phyloP scores from a whole-genome alignment of 148 eudicot genomes.

The Cornus controversa region DNA sequence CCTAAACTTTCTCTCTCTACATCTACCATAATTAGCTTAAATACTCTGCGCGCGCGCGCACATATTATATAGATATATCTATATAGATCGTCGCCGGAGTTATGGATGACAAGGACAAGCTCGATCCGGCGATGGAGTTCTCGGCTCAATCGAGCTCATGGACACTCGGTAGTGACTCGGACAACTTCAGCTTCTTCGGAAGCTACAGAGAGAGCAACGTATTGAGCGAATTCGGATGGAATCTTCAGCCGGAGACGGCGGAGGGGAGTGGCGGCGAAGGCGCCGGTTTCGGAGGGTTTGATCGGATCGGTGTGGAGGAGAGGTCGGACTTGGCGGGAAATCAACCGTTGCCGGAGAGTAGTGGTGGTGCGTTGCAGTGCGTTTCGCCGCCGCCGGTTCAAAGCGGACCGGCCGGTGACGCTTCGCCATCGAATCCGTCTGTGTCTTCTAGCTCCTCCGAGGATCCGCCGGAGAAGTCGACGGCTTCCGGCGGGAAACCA shows the following conservation, averaged over 20 bases:
- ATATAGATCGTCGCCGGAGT: neutral
- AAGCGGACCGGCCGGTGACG: neutral
- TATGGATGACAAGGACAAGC: slow-evolving; percentile 22
- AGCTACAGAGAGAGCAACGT: slow-evolving; percentile 25
- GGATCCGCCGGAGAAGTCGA: slow-evolving; percentile 45
- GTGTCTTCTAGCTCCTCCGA: slow-evolving; percentile 71
- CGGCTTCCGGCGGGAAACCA: slow-evolving; percentile 18
- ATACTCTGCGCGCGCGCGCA: no score
- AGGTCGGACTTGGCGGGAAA: slow-evolving; percentile 13
- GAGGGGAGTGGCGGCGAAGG: neutral
- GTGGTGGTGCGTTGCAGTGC: neutral
- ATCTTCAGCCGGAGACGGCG: slow-evolving; percentile 13
- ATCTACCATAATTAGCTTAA: no score
- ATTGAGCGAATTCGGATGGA: slow-evolving; percentile 53
- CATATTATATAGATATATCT: neutral
- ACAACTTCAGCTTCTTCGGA: slow-evolving; percentile 27
- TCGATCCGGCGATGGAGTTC: slow-evolving; percentile 24
- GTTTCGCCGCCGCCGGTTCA: slow-evolving; percentile 1
- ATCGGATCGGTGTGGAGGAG: slow-evolving; percentile 15
- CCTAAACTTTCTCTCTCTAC: slow-evolving; percentile 9
- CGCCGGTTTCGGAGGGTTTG: slow-evolving; percentile 4
- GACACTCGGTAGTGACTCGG: slow-evolving; percentile 26
- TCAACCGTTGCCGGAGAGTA: neutral
- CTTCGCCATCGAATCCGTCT: slow-evolving; percentile 28
- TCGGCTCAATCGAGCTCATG: slow-evolving; percentile 34